These are phyloP conservation scores for Aspergillus ustus DNA, from an alignment of 2,329 filamentous ascomycete genomes.

Conservation along the genomic window DNA sequence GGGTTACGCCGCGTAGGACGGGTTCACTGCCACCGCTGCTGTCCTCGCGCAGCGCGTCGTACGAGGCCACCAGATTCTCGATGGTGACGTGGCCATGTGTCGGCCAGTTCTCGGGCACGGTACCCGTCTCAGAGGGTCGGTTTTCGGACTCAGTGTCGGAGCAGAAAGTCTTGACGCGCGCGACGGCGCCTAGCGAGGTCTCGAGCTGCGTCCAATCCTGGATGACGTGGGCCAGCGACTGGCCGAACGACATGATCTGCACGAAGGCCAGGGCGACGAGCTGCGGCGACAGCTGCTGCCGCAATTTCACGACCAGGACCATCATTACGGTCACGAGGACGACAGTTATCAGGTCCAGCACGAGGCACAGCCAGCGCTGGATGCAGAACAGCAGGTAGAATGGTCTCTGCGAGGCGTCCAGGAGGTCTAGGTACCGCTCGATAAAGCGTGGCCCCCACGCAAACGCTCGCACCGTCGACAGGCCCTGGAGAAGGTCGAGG, in stretches of 20 bases:
- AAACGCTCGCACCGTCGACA: constrained; percentile 24
- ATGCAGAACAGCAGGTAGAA: constrained; percentile 28
- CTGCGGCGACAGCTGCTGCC: constrained; percentile 36
- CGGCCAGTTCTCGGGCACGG: constrained; percentile 25
- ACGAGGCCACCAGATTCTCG: constrained; percentile 27
- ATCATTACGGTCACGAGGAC: constrained; percentile 16
- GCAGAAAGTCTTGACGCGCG: neutral
- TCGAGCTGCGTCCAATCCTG: constrained; percentile 7
- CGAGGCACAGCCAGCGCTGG: constrained; percentile 28
- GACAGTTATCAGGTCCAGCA: constrained; percentile 24
- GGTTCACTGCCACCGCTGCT: constrained; percentile 21
- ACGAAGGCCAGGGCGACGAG: neutral
- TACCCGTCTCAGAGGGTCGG: neutral
- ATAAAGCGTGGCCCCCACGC: constrained; percentile 12
- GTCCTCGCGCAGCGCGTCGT: constrained; percentile 13
- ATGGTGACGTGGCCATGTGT: constrained; percentile 24
- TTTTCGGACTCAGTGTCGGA: neutral
- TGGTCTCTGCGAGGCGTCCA: constrained; percentile 26
- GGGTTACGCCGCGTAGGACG: constrained; percentile 52
- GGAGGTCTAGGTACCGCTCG: neutral
- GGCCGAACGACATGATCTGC: neutral
- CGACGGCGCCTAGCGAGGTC: constrained; percentile 8
- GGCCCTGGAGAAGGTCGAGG: constrained; percentile 18
- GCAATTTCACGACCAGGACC: constrained; percentile 15
- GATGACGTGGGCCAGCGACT: constrained; percentile 2